Evolutionary conservation across 2,329 filamentous ascomycete genomes (phyloP), one percentile per base, ranked within the genome.

Genomic region (Cryphonectria parasitica): DNA sequence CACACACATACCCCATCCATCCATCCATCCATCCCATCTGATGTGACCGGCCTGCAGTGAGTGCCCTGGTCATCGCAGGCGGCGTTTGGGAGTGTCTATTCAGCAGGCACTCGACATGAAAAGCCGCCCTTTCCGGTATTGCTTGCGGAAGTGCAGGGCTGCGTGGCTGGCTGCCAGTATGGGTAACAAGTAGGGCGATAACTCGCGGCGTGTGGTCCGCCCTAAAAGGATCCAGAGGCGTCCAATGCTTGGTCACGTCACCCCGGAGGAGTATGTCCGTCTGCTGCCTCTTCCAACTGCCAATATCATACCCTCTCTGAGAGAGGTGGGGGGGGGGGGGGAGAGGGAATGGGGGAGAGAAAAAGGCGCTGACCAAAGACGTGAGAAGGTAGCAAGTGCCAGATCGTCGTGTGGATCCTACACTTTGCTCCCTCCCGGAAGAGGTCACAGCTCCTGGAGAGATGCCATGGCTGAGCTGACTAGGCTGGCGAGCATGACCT

Each of bases 1-100:
- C 45, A 45, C 45, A 10, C 19, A 49, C 13, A 56, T n/a, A n/a
- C n/a, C 10, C 4, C 54, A 56, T 17, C 13, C n/a, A 17, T 11
- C 6, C 28, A 34, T 34, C 1, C 34, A 34, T 34, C 34, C 34
- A 34, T 10, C 45, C n/a, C 64, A 25, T 25, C 15, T 66, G 49
- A 58, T 49, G 41, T 62, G 39, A 67, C 56, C 56, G 58, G 66
- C 28, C 56, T 67, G 63, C 31, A 31, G 6, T n/a, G 39, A 31
- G 13, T n/a, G 39, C 10, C 54, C 28, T 58, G 54, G 54, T 19
- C 54, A 31, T 31, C 28, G 11, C 15, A 31, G 25, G 3, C 28
- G 25, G 25, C 6, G 54, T 28, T 17, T 58, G 52, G 22, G 54
- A n/a, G 25, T n/a, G 54, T 58, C 25, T 58, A 31, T 15, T 56